Conservation (phyloP, 495 filamentous ascomycete species). For the Neurospora intermedia region DNA sequence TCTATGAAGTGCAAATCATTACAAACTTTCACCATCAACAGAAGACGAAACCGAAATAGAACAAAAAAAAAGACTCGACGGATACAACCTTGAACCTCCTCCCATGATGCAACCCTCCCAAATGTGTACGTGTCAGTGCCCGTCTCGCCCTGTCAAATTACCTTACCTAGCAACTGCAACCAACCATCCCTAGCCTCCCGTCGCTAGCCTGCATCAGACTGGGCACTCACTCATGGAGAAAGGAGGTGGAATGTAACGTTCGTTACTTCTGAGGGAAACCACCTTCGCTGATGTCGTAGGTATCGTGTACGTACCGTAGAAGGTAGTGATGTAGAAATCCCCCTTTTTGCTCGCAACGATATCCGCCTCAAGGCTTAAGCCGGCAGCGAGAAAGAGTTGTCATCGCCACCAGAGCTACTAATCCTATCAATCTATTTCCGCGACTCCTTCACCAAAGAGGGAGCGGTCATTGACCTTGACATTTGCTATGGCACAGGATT, state of each 20-base stretch:
- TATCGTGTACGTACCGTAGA: not conserved
- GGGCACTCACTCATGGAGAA: not conserved
- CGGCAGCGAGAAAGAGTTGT: not conserved
- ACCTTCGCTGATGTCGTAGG: not conserved
- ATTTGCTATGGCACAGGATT: no score
- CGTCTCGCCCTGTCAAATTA: not conserved
- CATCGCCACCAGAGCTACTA: not conserved
- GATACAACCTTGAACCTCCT: not conserved
- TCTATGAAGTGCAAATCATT: no score
- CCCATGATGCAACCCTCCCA: not conserved
- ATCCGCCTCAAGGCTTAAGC: not conserved
- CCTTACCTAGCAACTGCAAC: not conserved
- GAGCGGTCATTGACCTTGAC: no score
- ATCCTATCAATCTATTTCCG: no score
- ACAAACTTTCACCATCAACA: no score
- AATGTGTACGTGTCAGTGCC: not conserved
- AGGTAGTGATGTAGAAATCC: not conserved
- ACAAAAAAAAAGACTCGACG: not conserved
- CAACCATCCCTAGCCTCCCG: not conserved
- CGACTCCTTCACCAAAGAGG: no score
- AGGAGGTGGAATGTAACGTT: not conserved
- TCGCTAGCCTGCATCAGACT: not conserved
- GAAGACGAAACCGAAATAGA: no score
- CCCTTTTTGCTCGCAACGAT: not conserved
- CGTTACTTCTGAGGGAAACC: not conserved